Evolutionary conservation across 208 protist species (phyloP).

Genomic region (Trypanosoma boissoni): DNA sequence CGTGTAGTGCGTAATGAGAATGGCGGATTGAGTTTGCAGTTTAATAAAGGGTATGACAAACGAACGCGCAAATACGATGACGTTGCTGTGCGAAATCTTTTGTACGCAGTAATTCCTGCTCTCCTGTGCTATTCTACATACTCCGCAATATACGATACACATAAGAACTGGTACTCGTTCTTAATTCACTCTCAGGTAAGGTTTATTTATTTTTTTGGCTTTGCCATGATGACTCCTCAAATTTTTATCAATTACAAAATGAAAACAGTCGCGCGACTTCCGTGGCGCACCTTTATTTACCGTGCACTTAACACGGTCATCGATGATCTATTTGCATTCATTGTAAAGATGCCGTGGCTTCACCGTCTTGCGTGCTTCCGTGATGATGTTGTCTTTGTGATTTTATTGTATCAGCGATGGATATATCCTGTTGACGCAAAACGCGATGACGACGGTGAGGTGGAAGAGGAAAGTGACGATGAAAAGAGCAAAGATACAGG

Average conservation of each 20-base stretch:
- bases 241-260: conserved; percentile 99
- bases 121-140: conserved; percentile 94
- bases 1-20: conserved; percentile 19
- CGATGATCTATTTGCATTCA: conserved; percentile 99
- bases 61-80: conserved; percentile 90
- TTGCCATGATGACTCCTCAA: conserved; percentile 99
- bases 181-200: conserved; percentile 81
- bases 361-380: conserved; percentile 97
- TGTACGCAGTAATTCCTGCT: conserved; percentile 91
- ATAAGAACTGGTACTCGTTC: conserved; percentile 95
- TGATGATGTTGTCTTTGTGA: conserved; percentile 98
- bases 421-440: conserved; percentile 97
- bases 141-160: conserved; percentile 91
- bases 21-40: conserved; percentile 45
- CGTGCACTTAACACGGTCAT: conserved; percentile 98
- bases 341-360: conserved; percentile 98
- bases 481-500: background rate
- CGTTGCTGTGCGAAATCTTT: conserved; percentile 93
- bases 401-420: conserved; percentile 97
- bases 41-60: conserved; percentile 66
- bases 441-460: conserved; percentile 53
- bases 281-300: conserved; percentile 98
- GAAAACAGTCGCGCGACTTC: conserved; percentile 97
- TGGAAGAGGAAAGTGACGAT: conserved; percentile 14
- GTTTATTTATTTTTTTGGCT: conserved; percentile 94